Percentiles rank a stretch among this genome's conserved stretches.
Conservation (phyloP, 306 rosid genomes). For the Phaseolus lunatus region DNA sequence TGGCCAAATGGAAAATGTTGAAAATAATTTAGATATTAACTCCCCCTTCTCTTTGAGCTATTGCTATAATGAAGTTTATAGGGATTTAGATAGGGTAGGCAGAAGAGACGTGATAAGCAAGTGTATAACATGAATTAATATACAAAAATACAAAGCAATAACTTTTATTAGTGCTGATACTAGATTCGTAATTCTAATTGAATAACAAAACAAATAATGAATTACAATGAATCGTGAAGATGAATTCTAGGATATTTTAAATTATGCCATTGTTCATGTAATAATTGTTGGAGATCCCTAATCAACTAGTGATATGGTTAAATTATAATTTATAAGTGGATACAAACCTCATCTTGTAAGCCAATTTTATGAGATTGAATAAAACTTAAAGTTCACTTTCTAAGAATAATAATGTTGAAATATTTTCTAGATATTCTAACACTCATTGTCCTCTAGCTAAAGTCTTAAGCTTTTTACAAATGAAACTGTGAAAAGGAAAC, state of each 20-base stretch:
- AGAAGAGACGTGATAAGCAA: background rate
- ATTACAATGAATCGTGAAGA: background rate
- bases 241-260: background rate
- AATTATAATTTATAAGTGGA: too few relatives aligned
- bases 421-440: background rate
- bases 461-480: background rate
- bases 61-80: background rate
- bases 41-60: slow-evolving; percentile 8
- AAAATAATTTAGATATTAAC: background rate
- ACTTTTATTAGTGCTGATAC: background rate
- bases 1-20: slow-evolving; percentile 2
- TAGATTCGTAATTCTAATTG: background rate
- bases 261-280: background rate
- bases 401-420: background rate
- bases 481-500: background rate
- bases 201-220: slow-evolving; percentile 2
- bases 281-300: background rate
- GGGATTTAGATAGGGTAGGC: background rate
- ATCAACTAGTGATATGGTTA: too few relatives aligned
- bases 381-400: too few relatives aligned
- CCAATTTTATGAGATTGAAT: too few relatives aligned
- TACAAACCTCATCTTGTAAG: too few relatives aligned
- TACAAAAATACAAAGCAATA: background rate
- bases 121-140: slow-evolving; percentile 1
- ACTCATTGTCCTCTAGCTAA: background rate